Percentiles rank a stretch among this genome's conserved stretches.
phyloP scores from a whole-genome alignment of 23 red algal species.

The Porphyridium purpureum region DNA sequence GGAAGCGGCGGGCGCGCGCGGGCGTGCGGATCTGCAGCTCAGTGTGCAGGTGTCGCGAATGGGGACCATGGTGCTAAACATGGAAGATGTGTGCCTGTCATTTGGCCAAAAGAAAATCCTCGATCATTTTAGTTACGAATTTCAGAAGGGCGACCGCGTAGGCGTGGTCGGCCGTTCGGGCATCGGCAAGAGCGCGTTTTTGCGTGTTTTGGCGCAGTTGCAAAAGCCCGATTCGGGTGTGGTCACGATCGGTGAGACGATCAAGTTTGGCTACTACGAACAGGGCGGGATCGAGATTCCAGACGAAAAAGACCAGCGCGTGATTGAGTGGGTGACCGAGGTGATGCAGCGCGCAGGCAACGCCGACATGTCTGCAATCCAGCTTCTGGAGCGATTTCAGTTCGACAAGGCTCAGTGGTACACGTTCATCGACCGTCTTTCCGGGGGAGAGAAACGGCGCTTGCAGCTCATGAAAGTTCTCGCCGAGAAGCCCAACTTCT shows the following conservation, averaged over 20 bases:
- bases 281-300: slow-evolving; percentile 37
- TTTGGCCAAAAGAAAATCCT: slow-evolving; percentile 22
- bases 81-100: slow-evolving; percentile 17
- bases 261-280: slow-evolving; percentile 58
- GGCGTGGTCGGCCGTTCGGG: slow-evolving; percentile 76
- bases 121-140: slow-evolving; percentile 34
- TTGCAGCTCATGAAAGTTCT: slow-evolving; percentile 48
- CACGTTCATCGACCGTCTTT: slow-evolving; percentile 31
- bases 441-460: slow-evolving; percentile 52
- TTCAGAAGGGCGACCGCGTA: slow-evolving; percentile 57
- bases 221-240: slow-evolving; percentile 11
- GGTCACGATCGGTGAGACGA: slow-evolving; percentile 50
- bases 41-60: slow-evolving; percentile 5
- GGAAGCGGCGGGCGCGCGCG: neutral
- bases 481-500: slow-evolving; percentile 38
- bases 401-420: slow-evolving; percentile 23
- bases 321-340: neutral
- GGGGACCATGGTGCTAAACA: slow-evolving; percentile 21
- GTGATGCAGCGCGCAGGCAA: neutral
- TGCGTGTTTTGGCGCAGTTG: slow-evolving; percentile 1
- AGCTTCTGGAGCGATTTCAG: slow-evolving; percentile 41
- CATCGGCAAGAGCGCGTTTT: slow-evolving; percentile 57
- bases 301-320: neutral
- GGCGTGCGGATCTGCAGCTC: neutral
- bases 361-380: slow-evolving; percentile 13